These are phyloP conservation scores for Lathyrus tuberosus DNA, from an alignment of 306 rosid species.

Conservation along the genomic window DNA sequence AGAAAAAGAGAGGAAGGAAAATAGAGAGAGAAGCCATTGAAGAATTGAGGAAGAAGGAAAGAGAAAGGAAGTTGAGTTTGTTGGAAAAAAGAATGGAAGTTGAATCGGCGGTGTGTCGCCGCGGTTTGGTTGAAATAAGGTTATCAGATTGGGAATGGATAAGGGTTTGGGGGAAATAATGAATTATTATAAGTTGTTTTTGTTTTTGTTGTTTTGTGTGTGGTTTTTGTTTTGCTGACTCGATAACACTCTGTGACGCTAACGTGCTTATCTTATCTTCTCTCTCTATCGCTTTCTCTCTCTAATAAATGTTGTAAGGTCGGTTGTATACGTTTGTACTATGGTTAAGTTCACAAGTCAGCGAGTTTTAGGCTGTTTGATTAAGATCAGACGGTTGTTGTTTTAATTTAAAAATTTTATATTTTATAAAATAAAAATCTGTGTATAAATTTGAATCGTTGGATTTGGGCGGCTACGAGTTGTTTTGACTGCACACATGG, in stretches of 20 bases:
- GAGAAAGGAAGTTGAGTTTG: neutral
- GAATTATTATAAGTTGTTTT: neutral
- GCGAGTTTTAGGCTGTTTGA: too few relatives aligned
- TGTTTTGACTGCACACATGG: too few relatives aligned
- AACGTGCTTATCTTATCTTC: slow-evolving; percentile 42
- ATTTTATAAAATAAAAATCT: too few relatives aligned
- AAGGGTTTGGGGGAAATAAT: neutral
- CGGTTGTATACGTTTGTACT: neutral
- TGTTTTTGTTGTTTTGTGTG: neutral
- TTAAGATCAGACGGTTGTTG: too few relatives aligned
- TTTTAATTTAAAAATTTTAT: too few relatives aligned
- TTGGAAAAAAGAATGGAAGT: slow-evolving; percentile 26
- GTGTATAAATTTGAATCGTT: too few relatives aligned
- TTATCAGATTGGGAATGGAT: slow-evolving; percentile 8
- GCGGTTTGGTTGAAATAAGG: slow-evolving; percentile 29
- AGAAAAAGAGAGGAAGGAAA: slow-evolving; percentile 13
- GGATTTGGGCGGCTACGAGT: too few relatives aligned
- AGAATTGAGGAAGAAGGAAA: slow-evolving; percentile 2
- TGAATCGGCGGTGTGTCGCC: slow-evolving; percentile 42
- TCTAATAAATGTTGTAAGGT: neutral
- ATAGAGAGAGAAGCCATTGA: slow-evolving; percentile 23
- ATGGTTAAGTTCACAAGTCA: too few relatives aligned
- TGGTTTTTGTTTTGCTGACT: slow-evolving; percentile 36
- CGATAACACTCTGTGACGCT: slow-evolving; percentile 35
- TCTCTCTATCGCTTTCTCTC: too few relatives aligned